Evolutionary conservation across 2,329 filamentous ascomycete species (phyloP).

Genomic region (Sordariomycetes sp.): DNA sequence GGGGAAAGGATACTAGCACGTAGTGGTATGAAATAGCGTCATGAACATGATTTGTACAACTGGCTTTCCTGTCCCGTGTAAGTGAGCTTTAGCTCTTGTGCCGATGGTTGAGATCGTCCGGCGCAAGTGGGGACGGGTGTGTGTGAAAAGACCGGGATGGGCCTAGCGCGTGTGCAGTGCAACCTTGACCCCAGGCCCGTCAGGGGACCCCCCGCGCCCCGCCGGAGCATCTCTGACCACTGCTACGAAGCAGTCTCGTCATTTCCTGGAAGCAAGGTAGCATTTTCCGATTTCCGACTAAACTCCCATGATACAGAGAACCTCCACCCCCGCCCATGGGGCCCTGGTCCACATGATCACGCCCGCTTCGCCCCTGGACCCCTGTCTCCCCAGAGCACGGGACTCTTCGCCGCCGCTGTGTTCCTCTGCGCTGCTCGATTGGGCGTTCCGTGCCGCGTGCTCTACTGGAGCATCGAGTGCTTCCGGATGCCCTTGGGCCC

Average conservation of each 20-base stretch:
- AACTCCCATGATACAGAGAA: background rate
- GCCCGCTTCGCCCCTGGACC: background rate
- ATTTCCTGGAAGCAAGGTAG: background rate
- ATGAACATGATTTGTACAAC: no score
- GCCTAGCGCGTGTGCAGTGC: no score
- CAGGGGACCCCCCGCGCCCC: no score
- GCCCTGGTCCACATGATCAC: background rate
- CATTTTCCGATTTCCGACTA: background rate
- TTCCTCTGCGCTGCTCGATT: background rate
- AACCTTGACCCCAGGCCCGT: background rate
- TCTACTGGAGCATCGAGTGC: constrained; percentile 37
- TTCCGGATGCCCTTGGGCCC: constrained; percentile 39
- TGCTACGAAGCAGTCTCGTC: background rate
- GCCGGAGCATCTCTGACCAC: no score
- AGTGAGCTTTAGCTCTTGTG: no score
- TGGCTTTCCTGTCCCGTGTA: no score
- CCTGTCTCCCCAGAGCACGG: background rate
- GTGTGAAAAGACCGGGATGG: no score
- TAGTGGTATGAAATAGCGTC: no score
- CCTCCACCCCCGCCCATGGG: background rate
- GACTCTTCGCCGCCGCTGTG: background rate
- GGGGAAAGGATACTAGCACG: no score
- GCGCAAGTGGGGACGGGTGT: no score
- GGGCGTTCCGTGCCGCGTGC: background rate
- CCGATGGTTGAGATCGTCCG: no score